Evolutionary conservation across 2,329 filamentous ascomycete species (phyloP), one percentile per base, ranked within the genome.

Genomic region (Fusarium virguliforme): DNA sequence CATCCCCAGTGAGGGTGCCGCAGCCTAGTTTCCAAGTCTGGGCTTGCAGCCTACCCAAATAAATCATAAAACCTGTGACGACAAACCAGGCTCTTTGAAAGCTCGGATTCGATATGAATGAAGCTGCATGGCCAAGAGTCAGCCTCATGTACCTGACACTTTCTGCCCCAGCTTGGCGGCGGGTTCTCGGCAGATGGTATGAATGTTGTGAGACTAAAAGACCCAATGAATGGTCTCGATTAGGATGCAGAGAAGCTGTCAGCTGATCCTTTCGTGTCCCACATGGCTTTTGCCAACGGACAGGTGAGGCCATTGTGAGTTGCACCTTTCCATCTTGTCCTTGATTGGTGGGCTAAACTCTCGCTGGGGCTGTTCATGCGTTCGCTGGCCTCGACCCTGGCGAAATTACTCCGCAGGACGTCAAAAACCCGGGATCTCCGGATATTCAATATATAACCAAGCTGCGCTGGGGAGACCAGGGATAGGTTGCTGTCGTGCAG

Each of bases 81-180:
- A 9, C 32, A 9, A 15, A 35, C 6, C 22, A 26, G 18, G 30
- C 22, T 54, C 6, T 38, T 8, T 6, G n/a, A 28, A 38, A 54
- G 50, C 50, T 38, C 32, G 37, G 26, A 8, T 12, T 7, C 10
- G 15, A 35, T 12, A 22, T 37, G 32, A 37, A 38, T 28, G 22
- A 35, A 34, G 50, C 34, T 54, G 50, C 50, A 54, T 54, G 32
- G 50, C 50, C 50, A 54, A 54, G 50, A 38, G 7, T 54, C 18
- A 35, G 50, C 50, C 32, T 41, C 35, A 24, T 54, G 10, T 54
- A 22, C 13, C 8, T 4, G 13, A 26, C 15, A 26, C 34, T 35
- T 6, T 12, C 12, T 4, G 12, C 6, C 43, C 43, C 15, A 30
- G 24, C 3, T 30, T 30, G 26, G 43, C 43, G 15, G 15, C 28